phyloP scores from a whole-genome alignment of 768 basidiomycete species.

The Hydnum rufescens region DNA sequence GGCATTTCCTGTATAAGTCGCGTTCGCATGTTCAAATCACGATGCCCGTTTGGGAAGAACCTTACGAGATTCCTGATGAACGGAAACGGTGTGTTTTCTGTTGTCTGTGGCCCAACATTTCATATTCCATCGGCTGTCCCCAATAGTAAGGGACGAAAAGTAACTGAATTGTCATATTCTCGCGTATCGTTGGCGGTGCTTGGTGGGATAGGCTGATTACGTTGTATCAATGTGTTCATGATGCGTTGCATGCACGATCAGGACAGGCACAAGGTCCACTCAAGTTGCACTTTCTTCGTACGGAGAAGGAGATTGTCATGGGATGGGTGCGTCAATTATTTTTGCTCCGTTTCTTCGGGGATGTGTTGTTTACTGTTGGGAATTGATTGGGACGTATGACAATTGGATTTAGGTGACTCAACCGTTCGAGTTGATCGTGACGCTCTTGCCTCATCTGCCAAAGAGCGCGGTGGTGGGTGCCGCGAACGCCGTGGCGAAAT shows the following conservation, averaged over 20 bases:
- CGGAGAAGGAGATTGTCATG: constrained; percentile 72
- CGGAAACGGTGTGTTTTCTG: constrained; percentile 32
- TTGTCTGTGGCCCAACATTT: too few relatives aligned
- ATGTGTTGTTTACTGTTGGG: background rate
- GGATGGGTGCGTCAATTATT: constrained; percentile 77
- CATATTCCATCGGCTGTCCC: too few relatives aligned
- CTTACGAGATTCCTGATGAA: constrained; percentile 45
- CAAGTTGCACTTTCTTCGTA: constrained; percentile 74
- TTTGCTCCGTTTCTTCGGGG: background rate
- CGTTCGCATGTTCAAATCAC: constrained; percentile 79
- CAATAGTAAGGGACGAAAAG: background rate
- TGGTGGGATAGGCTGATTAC: constrained; percentile 53
- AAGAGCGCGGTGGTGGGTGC: constrained; percentile 77
- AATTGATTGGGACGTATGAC: background rate
- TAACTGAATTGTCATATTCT: background rate
- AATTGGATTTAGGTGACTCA: constrained; percentile 52
- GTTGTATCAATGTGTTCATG: constrained; percentile 72
- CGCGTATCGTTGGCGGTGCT: too few relatives aligned
- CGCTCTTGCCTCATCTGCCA: constrained; percentile 56
- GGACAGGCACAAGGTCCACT: constrained; percentile 51
- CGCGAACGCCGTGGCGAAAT: constrained; percentile 73
- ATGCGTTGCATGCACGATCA: constrained; percentile 78
- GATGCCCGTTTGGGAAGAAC: constrained; percentile 65
- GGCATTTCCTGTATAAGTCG: constrained; percentile 93
- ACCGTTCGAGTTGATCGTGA: constrained; percentile 78